Percentiles rank a stretch among this genome's conserved stretches.
phyloP scores from a whole-genome alignment of 2,329 filamentous ascomycete species.

The Zalaria sp. region DNA sequence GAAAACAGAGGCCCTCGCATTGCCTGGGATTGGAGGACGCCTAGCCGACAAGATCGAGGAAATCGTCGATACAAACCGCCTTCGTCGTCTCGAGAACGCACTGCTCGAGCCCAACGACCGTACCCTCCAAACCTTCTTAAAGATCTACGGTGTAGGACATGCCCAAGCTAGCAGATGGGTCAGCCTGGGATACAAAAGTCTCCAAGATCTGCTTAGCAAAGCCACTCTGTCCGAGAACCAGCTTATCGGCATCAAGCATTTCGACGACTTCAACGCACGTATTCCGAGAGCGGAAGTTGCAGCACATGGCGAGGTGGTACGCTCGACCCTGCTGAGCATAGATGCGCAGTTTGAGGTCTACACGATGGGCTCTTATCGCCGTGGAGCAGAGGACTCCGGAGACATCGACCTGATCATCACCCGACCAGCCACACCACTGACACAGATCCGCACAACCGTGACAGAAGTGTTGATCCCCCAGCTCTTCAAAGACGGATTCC shows the following conservation, averaged over 20 bases:
- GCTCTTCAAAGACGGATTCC: slow-evolving; percentile 48
- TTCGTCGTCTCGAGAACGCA: slow-evolving; percentile 59
- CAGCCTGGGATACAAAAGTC: slow-evolving; percentile 55
- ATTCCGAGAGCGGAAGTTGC: slow-evolving; percentile 69
- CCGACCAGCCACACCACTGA: slow-evolving; percentile 42
- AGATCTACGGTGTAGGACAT: slow-evolving; percentile 66
- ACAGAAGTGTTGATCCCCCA: slow-evolving; percentile 48
- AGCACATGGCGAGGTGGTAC: slow-evolving; percentile 52
- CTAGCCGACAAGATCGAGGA: slow-evolving; percentile 82
- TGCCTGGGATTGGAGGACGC: slow-evolving; percentile 57
- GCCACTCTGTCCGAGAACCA: slow-evolving; percentile 57
- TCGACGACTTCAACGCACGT: slow-evolving; percentile 61
- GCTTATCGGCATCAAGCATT: slow-evolving; percentile 62
- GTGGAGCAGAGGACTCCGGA: slow-evolving; percentile 58
- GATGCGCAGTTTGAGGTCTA: slow-evolving; percentile 55
- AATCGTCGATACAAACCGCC: slow-evolving; percentile 59
- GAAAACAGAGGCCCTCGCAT: slow-evolving; percentile 49
- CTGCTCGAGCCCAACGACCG: slow-evolving; percentile 51
- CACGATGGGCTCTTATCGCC: slow-evolving; percentile 72
- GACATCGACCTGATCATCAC: slow-evolving; percentile 83
- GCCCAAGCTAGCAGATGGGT: slow-evolving; percentile 63
- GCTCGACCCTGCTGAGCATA: slow-evolving; percentile 40
- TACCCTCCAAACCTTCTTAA: slow-evolving; percentile 54
- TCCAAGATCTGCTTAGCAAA: slow-evolving; percentile 53
- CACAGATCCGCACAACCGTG: slow-evolving; percentile 46